phyloP scores from a whole-genome alignment of 2,329 filamentous ascomycete genomes.

The Penicillium frequentans region DNA sequence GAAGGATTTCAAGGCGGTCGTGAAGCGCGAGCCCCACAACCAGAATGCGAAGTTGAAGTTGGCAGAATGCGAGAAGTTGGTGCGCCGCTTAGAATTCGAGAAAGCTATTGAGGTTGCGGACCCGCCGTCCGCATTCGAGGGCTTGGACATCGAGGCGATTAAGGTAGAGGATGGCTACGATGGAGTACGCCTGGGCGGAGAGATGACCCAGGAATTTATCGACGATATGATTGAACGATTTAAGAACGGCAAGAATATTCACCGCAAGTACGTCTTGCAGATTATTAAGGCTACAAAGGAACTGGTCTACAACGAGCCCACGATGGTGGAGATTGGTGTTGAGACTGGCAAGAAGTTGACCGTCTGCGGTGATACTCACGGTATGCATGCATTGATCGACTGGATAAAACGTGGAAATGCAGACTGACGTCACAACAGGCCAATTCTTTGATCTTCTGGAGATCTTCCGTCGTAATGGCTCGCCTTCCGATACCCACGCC shows the following conservation, averaged over 20 bases:
- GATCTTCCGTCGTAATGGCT: slow-evolving; percentile 88
- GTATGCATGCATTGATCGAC: slow-evolving; percentile 46
- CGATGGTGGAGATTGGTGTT: slow-evolving; percentile 92
- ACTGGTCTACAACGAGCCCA: slow-evolving; percentile 86
- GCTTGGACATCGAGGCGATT: slow-evolving; percentile 84
- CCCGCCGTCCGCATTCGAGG: slow-evolving; percentile 87
- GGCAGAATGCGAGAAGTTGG: slow-evolving; percentile 90
- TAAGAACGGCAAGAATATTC: slow-evolving; percentile 92
- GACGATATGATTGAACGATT: slow-evolving; percentile 96
- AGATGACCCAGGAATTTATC: slow-evolving; percentile 96
- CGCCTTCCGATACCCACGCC: slow-evolving; percentile 79
- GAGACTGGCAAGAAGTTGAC: slow-evolving; percentile 77
- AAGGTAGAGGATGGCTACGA: slow-evolving; percentile 81
- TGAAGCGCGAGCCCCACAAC: slow-evolving; percentile 82
- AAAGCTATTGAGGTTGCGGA: slow-evolving; percentile 93
- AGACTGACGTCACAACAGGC: slow-evolving; percentile 51
- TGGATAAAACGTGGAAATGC: not conserved
- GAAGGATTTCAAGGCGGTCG: slow-evolving; percentile 87
- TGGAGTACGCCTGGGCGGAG: slow-evolving; percentile 69
- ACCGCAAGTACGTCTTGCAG: slow-evolving; percentile 96
- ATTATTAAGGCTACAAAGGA: slow-evolving; percentile 89
- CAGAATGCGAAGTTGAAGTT: slow-evolving; percentile 89
- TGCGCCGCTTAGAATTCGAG: slow-evolving; percentile 88
- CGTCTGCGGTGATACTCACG: slow-evolving; percentile 96
- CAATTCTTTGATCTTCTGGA: slow-evolving; percentile 98